Evolutionary conservation across 2,329 filamentous ascomycete genomes (phyloP), one percentile per base, ranked within the genome.

Genomic region (Davidsoniella neocaledoniae): DNA sequence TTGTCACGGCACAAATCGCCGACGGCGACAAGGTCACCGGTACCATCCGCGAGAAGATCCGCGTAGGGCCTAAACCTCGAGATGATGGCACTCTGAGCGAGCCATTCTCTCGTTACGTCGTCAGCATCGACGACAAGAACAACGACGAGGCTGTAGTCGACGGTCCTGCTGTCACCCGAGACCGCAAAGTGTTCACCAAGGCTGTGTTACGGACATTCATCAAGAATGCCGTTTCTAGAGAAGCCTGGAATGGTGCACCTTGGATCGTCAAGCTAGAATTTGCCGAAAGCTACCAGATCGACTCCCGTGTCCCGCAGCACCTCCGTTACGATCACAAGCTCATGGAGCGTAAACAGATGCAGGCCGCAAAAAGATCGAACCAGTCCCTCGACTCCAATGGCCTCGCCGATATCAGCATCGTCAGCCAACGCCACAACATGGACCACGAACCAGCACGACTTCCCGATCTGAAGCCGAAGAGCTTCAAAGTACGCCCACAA

Each of bases 231-330:
- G 83, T 95, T n/a, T 83, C 81, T 2, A 73, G 90, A 54, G 91
- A 96, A 60, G 77, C 86, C 3, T 96, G 88, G 86, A 90, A 80
- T 54, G 90, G 90, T n/a, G 91, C 91, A 0, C 90, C 91, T 0
- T 98, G 91, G 91, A 69, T 94, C 50, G 90, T 96, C 16, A 95
- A 93, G 66, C 75, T 83, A 36, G 80, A 86, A 49, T 79, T 94
- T 53, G 91, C 91, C 1, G 77, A 78, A 43, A 74, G 81, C 55
- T 94, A 91, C 63, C 81, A 86, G 54, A 91, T 98, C 55, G 81
- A 86, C 54, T 87, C 79, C n/a, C 79, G 86, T 48, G 78, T 96
- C 10, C 91, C 91, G 5, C 74, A 79, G 47, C 82, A 93, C 59
- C 70, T 94, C 14, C 81, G 81, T 48, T 81, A 93, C 61, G 86